Conservation (phyloP, 192 early-diverging fungal genomes). For the Martensiomyces pterosporus region DNA sequence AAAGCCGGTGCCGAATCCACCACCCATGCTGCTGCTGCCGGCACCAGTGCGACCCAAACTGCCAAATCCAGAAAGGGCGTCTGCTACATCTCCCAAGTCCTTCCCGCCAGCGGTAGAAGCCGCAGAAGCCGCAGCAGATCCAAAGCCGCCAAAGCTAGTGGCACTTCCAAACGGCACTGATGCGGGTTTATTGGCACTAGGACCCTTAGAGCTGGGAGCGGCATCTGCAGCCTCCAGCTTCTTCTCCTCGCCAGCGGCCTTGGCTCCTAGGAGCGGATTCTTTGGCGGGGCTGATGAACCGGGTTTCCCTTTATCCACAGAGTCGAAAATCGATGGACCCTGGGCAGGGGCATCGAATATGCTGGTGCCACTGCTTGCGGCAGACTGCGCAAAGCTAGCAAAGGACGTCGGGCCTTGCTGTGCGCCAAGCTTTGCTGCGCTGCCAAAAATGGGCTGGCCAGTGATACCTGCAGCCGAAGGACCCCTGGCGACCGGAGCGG, state of each 20-base stretch:
- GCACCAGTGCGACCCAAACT: no score
- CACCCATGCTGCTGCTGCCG: no score
- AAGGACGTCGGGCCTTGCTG: background rate
- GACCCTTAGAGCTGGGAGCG: background rate
- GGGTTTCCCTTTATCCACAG: conserved; percentile 8
- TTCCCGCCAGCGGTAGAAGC: no score
- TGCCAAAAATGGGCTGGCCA: conserved; percentile 32
- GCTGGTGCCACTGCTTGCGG: conserved; percentile 10
- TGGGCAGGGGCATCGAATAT: conserved; percentile 27
- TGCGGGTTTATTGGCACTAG: background rate
- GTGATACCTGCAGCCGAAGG: conserved; percentile 10
- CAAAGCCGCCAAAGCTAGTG: background rate
- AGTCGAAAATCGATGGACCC: conserved; percentile 25
- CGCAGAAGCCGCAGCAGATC: no score
- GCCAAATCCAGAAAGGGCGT: no score
- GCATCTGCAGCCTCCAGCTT: background rate
- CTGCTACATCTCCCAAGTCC: no score
- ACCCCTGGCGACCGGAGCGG: conserved; percentile 18
- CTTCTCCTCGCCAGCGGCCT: background rate
- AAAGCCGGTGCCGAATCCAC: no score
- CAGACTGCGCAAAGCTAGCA: background rate
- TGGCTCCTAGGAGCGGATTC: conserved; percentile 1
- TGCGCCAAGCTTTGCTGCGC: conserved; percentile 16
- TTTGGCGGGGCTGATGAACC: conserved; percentile 6
- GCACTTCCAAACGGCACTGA: background rate